These are phyloP conservation scores for Leccinum broughii DNA, from an alignment of 768 basidiomycete genomes.

Conservation along the genomic window DNA sequence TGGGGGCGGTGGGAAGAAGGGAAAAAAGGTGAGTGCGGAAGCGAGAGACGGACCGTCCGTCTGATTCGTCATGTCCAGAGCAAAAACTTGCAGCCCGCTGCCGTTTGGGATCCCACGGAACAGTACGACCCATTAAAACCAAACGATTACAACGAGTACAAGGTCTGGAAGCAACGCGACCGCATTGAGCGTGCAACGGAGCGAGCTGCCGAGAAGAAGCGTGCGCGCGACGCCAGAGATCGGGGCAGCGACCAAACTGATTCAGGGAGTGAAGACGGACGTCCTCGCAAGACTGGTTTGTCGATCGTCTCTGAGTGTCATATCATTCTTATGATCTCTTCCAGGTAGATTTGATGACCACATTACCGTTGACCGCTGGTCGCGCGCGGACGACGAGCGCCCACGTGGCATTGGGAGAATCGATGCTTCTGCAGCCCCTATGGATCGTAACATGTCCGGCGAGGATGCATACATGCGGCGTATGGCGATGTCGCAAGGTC, in stretches of 20 bases:
- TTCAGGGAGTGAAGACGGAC: constrained; percentile 65
- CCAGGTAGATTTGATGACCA: constrained; percentile 37
- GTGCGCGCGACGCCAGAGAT: constrained; percentile 49
- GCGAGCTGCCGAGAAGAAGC: constrained; percentile 60
- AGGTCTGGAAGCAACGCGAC: constrained; percentile 74
- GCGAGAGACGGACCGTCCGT: not conserved
- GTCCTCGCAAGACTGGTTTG: constrained; percentile 68
- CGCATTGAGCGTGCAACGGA: constrained; percentile 69
- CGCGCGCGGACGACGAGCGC: constrained; percentile 50
- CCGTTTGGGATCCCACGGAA: constrained; percentile 77
- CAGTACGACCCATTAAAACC: constrained; percentile 80
- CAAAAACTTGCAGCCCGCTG: constrained; percentile 52
- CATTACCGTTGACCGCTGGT: constrained; percentile 53
- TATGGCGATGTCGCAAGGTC: constrained; percentile 61
- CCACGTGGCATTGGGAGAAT: constrained; percentile 27
- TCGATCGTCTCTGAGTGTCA: not conserved
- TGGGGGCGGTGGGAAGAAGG: constrained; percentile 41
- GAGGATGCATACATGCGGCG: constrained; percentile 83
- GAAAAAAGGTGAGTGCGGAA: constrained; percentile 56
- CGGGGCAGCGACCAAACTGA: constrained; percentile 61
- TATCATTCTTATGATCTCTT: constrained; percentile 27
- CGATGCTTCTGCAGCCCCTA: constrained; percentile 34
- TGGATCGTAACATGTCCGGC: constrained; percentile 58
- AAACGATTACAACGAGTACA: constrained; percentile 89
- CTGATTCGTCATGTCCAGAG: constrained; percentile 43